Base-by-base conservation (phyloP, 2,329 filamentous ascomycete genomes). In the Beauveria pseudobassiana region DNA sequence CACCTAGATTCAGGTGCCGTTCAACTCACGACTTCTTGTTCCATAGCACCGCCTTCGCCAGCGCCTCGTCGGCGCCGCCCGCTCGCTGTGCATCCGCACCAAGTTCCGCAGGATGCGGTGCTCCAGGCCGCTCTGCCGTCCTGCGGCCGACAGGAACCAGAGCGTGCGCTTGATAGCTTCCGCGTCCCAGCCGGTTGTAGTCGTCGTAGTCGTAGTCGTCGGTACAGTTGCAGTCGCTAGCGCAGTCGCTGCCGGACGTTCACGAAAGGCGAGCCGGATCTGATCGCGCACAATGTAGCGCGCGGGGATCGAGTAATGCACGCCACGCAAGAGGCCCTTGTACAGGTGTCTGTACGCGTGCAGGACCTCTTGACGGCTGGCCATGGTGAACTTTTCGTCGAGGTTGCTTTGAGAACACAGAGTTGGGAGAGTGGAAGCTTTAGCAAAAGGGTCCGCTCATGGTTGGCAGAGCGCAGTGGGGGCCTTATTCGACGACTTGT, bases 21-120 rank as follows among this genome's bases (percentile, higher is more conserved):
- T 5, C 12, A 5, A 68, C 72, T 69, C 59, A 72, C 71, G 62
- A 62, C 30, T 62, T 63, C 64, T 66, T 66, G 43, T 63, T 68
- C 56, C 69, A 61, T 10, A 63, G 50, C 63, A 67, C 46, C 8
- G 63, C 61, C 42, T 54, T 61, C 63, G 66, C 65, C 72, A 72
- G 28, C 40, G 42, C 38, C 55, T 62, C 51, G 53, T 40, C 46
- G 53, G 48, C 22, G 50, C 59, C 38, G 51, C 57, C 57, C 68
- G 64, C 51, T 62, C 60, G 53, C 64, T 40, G 64, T 68, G 68
- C 38, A 72, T 67, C 55, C 68, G 62, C 70, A 90, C 68, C 53
- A 93, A 71, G 65, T 88, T 92, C 74, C 86, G 89, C 61, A 93
- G 69, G 9, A 95, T 82, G 61, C 75, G 81, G 71, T 93, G 88